Evolutionary conservation across 352 stramenopile species (phyloP), one percentile per base, ranked within the genome.

Genomic region (Phytopythium boreale): DNA sequence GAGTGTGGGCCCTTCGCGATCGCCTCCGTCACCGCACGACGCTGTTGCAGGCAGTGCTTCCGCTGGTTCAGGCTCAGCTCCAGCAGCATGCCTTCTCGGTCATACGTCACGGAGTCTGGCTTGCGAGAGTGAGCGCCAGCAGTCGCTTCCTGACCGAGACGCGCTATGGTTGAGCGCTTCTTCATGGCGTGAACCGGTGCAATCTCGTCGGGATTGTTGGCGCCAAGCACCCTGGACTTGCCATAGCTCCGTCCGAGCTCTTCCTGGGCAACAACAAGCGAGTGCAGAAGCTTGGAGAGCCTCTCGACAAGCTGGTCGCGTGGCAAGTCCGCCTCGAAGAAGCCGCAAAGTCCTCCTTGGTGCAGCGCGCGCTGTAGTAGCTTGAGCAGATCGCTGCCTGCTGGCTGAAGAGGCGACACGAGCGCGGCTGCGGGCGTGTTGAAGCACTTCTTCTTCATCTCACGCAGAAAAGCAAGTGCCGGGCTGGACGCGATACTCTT

Each of bases 61-160:
- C 78, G 76, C 65, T 90, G 83, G 19, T 84, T 86, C 5, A 92
- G 64, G 65, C 68, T 79, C 22, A 92, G 69, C 63, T 92, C 81
- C n/a, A 92, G 51, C 56, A 92, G 57, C 71, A 92, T 90, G 14
- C 71, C 75, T 4, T 80, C 62, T 60, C 80, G 80, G 57, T 92
- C 83, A 22, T 86, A 90, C 17, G 68, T 75, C 26, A 92, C 62
- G 4, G 79, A 79, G 31, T 75, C 77, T 1, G 80, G 80, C 34
- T 60, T 60, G 22, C 36, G 55, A 12, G 29, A 24, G 34, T 26
- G 53, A 2, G 39, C n/a, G 4, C 31, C n/a, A 7, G n/a, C 15
- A 27, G 11, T 14, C 22, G 36, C 55, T 4, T 31, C 55, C 26
- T 15, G 17, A 8, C 26, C 37, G 3, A 39, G 39, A n/a, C 56